These are phyloP conservation scores for Rubroshorea leprosula DNA, from an alignment of 345 rosid genomes.

Conservation along the genomic window DNA sequence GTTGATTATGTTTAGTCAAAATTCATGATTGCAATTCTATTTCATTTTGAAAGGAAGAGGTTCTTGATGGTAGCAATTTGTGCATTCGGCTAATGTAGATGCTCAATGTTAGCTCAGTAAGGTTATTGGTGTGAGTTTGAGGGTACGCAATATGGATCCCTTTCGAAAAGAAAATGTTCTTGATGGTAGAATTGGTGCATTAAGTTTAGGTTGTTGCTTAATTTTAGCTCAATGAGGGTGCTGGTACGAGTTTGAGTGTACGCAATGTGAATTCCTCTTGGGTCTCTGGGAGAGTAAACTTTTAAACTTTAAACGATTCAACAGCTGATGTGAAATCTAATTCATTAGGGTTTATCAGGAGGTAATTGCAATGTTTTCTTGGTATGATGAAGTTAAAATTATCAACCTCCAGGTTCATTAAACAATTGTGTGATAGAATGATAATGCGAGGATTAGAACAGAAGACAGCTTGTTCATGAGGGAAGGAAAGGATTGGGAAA, in stretches of 20 bases:
- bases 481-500: background rate
- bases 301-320: no score
- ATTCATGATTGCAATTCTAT: no score
- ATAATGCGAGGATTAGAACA: background rate
- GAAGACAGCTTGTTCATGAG: background rate
- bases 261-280: background rate
- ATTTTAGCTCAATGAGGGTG: background rate
- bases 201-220: background rate
- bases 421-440: no score
- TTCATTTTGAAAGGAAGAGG: no score
- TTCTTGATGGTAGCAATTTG: no score
- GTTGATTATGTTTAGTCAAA: no score
- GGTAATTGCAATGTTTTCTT: background rate
- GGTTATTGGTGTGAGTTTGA: background rate
- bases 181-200: background rate
- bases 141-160: no score
- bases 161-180: no score
- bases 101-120: conserved; percentile 9
- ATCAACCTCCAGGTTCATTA: background rate
- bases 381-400: background rate
- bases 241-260: background rate
- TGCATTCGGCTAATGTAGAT: no score
- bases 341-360: background rate
- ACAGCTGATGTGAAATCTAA: background rate
- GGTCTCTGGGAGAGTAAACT: no score